Conservation (phyloP, 2,329 filamentous ascomycete species). For the Sporothrix brasiliensis region DNA sequence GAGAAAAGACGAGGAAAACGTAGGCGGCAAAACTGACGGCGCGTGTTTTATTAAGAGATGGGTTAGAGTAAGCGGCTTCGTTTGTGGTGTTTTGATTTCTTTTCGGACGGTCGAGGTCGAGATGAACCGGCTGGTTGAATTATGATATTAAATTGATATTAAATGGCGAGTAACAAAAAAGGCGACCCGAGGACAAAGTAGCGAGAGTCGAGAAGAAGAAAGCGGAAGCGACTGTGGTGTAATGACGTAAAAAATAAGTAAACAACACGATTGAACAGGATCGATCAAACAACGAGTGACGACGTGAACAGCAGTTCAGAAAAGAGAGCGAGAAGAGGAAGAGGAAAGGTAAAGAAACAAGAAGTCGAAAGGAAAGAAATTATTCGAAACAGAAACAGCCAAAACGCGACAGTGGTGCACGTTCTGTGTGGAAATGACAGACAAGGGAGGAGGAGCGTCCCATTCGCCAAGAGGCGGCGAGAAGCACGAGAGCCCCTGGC, state of each 20-base stretch:
- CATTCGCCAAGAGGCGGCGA: slow-evolving; percentile 22
- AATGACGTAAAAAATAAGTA: background rate
- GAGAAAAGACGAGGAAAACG: background rate
- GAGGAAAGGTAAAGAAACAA: background rate
- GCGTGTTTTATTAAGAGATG: slow-evolving; percentile 16
- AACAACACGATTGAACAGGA: slow-evolving; percentile 8
- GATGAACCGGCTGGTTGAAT: slow-evolving; percentile 1
- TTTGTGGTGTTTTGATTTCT: background rate
- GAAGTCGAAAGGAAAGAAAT: background rate
- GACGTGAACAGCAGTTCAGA: background rate
- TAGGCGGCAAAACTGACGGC: background rate
- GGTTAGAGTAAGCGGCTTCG: background rate
- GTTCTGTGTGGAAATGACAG: slow-evolving; percentile 12
- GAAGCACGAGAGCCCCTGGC: slow-evolving; percentile 8
- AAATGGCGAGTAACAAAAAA: background rate
- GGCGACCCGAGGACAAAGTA: background rate
- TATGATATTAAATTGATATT: slow-evolving; percentile 25
- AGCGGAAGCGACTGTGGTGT: slow-evolving; percentile 9
- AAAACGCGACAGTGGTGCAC: background rate
- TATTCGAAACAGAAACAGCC: background rate
- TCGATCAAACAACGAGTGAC: slow-evolving; percentile 16
- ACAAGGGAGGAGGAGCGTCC: slow-evolving; percentile 20
- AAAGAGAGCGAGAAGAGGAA: background rate
- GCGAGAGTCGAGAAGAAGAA: slow-evolving; percentile 23
- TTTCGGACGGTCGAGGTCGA: background rate